phyloP scores from a whole-genome alignment of 257 asterid genomes.

The Nicotiana attenuata region DNA sequence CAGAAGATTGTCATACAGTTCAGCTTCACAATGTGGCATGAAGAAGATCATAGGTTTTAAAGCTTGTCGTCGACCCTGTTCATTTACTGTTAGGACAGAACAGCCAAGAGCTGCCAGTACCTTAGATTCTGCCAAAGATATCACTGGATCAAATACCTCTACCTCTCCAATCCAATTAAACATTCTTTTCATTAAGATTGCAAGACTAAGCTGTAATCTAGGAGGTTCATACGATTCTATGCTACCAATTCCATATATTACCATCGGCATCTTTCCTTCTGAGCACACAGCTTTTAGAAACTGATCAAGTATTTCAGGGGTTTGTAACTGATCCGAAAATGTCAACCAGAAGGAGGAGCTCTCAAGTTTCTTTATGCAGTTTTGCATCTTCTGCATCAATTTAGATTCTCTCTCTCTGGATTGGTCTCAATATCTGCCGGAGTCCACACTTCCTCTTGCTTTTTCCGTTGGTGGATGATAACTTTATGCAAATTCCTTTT shows the following conservation, averaged over 20 bases:
- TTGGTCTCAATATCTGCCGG: slow-evolving; percentile 45
- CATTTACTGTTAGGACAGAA: slow-evolving; percentile 64
- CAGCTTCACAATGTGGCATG: slow-evolving; percentile 93
- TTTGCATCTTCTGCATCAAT: slow-evolving; percentile 59
- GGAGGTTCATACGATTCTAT: slow-evolving; percentile 69
- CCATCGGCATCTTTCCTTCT: slow-evolving; percentile 61
- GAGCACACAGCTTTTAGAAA: slow-evolving; percentile 43
- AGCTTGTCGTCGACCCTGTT: slow-evolving; percentile 62
- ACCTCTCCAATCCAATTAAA: slow-evolving; percentile 73
- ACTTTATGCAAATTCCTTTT: slow-evolving; percentile 18
- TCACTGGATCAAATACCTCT: slow-evolving; percentile 78
- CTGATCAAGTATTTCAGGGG: slow-evolving; percentile 33
- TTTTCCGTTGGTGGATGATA: slow-evolving; percentile 21
- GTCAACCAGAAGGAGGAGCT: slow-evolving; percentile 38
- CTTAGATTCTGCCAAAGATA: slow-evolving; percentile 58
- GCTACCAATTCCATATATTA: slow-evolving; percentile 91
- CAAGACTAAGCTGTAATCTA: slow-evolving; percentile 67
- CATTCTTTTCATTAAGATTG: slow-evolving; percentile 63
- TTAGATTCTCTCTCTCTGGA: slow-evolving; percentile 49
- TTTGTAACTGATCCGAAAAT: slow-evolving; percentile 42
- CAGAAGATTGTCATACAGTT: slow-evolving; percentile 63
- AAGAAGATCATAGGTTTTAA: slow-evolving; percentile 63
- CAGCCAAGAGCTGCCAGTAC: slow-evolving; percentile 70
- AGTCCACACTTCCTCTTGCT: slow-evolving; percentile 49
- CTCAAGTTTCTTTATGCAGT: slow-evolving; percentile 39